Conservation (phyloP, 1,284 basidiomycete species). For the Microbotryomycetes sp. region DNA sequence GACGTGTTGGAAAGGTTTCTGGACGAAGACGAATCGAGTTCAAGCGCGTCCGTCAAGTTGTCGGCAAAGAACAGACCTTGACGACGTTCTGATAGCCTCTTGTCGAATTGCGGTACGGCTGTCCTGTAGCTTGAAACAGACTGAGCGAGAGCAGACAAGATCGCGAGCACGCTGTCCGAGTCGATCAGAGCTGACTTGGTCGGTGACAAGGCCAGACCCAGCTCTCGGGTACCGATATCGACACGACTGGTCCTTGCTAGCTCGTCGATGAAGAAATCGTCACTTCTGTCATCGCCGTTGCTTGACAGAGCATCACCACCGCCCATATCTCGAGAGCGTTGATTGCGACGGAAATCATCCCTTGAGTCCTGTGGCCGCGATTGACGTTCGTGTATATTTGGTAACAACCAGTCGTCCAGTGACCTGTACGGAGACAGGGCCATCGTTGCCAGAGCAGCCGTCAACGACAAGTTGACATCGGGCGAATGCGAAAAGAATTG, state of each 20-base stretch:
- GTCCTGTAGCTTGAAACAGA: conserved; percentile 53
- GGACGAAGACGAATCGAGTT: conserved; percentile 8
- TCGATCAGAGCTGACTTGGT: conserved; percentile 1
- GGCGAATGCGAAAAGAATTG: conserved; percentile 78
- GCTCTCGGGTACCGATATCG: neutral
- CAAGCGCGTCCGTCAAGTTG: conserved; percentile 83
- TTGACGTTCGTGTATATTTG: conserved; percentile 31
- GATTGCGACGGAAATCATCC: neutral
- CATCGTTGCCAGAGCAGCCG: conserved; percentile 69
- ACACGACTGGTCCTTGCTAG: neutral
- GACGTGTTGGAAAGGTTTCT: conserved; percentile 35
- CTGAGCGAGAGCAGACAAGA: conserved; percentile 20
- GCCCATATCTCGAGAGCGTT: neutral
- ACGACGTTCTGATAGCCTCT: conserved; percentile 73
- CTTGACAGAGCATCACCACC: conserved; percentile 8
- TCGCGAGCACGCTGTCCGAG: conserved; percentile 13
- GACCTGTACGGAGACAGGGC: conserved; percentile 77
- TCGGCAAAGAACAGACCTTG: conserved; percentile 87
- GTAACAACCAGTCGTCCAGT: conserved; percentile 70
- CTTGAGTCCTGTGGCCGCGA: neutral
- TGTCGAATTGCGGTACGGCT: conserved; percentile 71
- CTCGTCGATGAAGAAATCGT: conserved; percentile 26
- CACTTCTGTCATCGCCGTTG: conserved; percentile 26
- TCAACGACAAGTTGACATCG: conserved; percentile 81
- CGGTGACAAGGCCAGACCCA: neutral